Conservation (phyloP, 352 stramenopile species). For the Blastocystis sp. region DNA sequence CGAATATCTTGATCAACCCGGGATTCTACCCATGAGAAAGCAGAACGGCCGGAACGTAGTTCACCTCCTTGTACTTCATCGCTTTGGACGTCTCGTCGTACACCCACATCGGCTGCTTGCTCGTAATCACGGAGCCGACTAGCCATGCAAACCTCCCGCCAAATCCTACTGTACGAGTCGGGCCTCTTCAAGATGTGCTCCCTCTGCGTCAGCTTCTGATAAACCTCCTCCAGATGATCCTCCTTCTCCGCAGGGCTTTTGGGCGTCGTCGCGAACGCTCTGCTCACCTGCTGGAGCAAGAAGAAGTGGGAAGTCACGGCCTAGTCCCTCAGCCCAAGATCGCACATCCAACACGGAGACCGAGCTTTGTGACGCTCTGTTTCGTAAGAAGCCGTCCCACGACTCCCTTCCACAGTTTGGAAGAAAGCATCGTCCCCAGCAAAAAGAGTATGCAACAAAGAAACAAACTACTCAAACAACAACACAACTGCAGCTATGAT, state of each 20-base stretch:
- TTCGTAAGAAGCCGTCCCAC: not conserved
- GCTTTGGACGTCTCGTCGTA: constrained; percentile 84
- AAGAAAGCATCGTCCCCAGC: not conserved
- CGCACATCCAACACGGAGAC: not conserved
- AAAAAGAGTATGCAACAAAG: not conserved
- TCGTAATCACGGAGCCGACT: constrained; percentile 90
- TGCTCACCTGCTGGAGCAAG: not conserved
- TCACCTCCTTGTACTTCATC: constrained; percentile 89
- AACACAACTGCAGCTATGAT: constrained; percentile 17
- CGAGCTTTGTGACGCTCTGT: not conserved
- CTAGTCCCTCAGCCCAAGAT: not conserved
- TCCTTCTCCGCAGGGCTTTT: not conserved
- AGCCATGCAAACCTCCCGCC: not conserved
- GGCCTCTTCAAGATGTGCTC: constrained; percentile 97
- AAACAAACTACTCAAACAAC: constrained; percentile 1
- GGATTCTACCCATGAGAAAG: constrained; percentile 72
- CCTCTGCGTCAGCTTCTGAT: constrained; percentile 95
- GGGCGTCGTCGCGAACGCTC: not conserved
- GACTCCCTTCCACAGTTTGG: not conserved
- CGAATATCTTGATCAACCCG: constrained; percentile 96
- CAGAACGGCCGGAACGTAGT: constrained; percentile 73
- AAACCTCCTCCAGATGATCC: constrained; percentile 78
- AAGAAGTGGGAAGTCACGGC: not conserved
- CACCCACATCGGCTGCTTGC: constrained; percentile 91
- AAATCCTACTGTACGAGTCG: constrained; percentile 89